Conservation (phyloP, 805 yeast genomes). For the Saccharomycopsis sp. region DNA sequence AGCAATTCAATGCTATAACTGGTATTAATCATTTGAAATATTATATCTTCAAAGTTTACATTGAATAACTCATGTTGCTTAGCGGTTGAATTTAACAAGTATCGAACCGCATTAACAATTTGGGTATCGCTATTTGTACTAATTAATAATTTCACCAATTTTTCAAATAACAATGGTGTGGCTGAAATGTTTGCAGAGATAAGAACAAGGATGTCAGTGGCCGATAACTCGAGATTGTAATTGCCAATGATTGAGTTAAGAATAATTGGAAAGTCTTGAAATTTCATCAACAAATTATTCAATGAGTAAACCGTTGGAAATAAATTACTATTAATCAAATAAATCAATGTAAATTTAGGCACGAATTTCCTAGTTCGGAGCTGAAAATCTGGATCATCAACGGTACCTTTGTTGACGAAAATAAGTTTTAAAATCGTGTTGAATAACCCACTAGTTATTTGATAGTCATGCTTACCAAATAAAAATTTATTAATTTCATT, state of each 20-base stretch:
- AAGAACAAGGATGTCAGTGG: constrained; percentile 14
- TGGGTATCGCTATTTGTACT: constrained; percentile 14
- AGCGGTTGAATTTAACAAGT: constrained; percentile 12
- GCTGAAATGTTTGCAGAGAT: constrained; percentile 7
- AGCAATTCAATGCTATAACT: constrained; percentile 15
- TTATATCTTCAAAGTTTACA: constrained; percentile 13
- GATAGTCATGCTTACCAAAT: constrained; percentile 7
- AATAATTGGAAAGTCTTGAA: constrained; percentile 11
- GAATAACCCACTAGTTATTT: constrained; percentile 10
- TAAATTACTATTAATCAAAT: constrained; percentile 11
- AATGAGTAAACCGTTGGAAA: constrained; percentile 14
- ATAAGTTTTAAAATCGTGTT: constrained; percentile 6
- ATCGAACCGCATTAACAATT: constrained; percentile 13
- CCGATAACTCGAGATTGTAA: constrained; percentile 12
- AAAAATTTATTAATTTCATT: neutral
- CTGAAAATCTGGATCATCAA: neutral
- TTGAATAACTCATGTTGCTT: constrained; percentile 12
- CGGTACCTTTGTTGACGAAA: neutral
- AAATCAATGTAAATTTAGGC: constrained; percentile 15
- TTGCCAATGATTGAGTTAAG: constrained; percentile 11
- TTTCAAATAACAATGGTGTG: constrained; percentile 8
- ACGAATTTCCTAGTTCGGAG: constrained; percentile 9
- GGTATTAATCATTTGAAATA: constrained; percentile 9
- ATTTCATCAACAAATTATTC: constrained; percentile 10
- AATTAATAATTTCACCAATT: constrained; percentile 7